These are phyloP conservation scores for Suhomyces taliae DNA, from an alignment of 1,139 yeast species.

Conservation along the genomic window DNA sequence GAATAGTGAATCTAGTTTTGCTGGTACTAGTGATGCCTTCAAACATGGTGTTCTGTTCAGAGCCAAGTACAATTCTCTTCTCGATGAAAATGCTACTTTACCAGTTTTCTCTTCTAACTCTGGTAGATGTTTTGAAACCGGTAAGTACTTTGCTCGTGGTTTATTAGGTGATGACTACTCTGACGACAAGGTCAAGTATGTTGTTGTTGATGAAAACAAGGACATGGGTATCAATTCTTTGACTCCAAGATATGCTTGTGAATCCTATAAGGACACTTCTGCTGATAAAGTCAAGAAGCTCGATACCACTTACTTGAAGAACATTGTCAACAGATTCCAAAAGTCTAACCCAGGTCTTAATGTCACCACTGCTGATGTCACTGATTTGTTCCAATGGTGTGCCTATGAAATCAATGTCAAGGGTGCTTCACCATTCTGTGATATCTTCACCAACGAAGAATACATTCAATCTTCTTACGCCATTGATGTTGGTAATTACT, in stretches of 20 bases:
- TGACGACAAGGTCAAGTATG: constrained; percentile 17
- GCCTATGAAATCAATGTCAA: constrained; percentile 54
- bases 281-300: constrained; percentile 14
- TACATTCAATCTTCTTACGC: constrained; percentile 44
- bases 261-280: constrained; percentile 16
- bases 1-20: constrained; percentile 15
- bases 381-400: constrained; percentile 43
- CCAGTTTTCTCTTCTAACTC: constrained; percentile 39
- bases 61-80: constrained; percentile 32
- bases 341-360: constrained; percentile 25
- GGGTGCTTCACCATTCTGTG: constrained; percentile 51
- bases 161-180: constrained; percentile 18
- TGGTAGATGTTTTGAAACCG: constrained; percentile 31
- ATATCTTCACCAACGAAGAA: constrained; percentile 53
- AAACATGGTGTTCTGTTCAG: constrained; percentile 38
- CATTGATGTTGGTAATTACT: constrained; percentile 46
- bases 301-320: constrained; percentile 18
- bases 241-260: constrained; percentile 29
- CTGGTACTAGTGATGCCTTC: constrained; percentile 32
- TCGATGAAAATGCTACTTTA: constrained; percentile 15
- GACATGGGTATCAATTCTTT: constrained; percentile 31
- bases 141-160: constrained; percentile 34
- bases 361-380: constrained; percentile 40
- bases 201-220: constrained; percentile 27
- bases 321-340: constrained; percentile 20